phyloP scores from a whole-genome alignment of 805 yeast species.

The Yamadazyma nakazawae region DNA sequence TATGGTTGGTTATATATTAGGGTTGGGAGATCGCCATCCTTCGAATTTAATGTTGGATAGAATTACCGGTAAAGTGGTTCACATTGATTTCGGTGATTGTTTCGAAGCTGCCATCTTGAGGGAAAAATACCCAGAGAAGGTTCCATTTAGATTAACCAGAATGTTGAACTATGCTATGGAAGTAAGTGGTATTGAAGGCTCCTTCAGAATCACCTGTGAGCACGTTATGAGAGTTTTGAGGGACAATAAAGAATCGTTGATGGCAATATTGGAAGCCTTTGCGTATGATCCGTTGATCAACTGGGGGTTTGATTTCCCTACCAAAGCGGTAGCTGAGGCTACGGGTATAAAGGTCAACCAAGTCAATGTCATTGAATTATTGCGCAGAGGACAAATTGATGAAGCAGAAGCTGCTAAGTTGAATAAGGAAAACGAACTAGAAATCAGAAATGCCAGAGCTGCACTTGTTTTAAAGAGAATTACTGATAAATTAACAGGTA shows the following conservation, averaged over 20 bases:
- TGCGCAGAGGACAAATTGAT: conserved; percentile 70
- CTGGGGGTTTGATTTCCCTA: conserved; percentile 97
- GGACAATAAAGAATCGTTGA: conserved; percentile 90
- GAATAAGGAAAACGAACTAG: conserved; percentile 67
- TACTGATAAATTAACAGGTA: conserved; percentile 89
- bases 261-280: conserved; percentile 98
- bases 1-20: conserved; percentile 95
- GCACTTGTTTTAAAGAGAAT: conserved; percentile 85
- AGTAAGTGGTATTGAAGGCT: conserved; percentile 97
- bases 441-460: conserved; percentile 84
- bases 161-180: conserved; percentile 99
- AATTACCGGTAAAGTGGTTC: conserved; percentile 91
- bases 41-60: conserved; percentile 94
- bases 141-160: conserved; percentile 93
- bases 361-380: conserved; percentile 64
- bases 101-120: conserved; percentile 96
- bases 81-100: conserved; percentile 98
- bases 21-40: conserved; percentile 97
- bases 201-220: conserved; percentile 93
- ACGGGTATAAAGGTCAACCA: conserved; percentile 68
- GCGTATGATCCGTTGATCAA: conserved; percentile 97
- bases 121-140: conserved; percentile 97
- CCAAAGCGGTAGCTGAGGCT: conserved; percentile 69
- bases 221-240: conserved; percentile 94
- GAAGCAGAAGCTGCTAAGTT: conserved; percentile 72